Evolutionary conservation across 2,329 filamentous ascomycete species (phyloP).

Genomic region (Verticillium nonalfalfae): DNA sequence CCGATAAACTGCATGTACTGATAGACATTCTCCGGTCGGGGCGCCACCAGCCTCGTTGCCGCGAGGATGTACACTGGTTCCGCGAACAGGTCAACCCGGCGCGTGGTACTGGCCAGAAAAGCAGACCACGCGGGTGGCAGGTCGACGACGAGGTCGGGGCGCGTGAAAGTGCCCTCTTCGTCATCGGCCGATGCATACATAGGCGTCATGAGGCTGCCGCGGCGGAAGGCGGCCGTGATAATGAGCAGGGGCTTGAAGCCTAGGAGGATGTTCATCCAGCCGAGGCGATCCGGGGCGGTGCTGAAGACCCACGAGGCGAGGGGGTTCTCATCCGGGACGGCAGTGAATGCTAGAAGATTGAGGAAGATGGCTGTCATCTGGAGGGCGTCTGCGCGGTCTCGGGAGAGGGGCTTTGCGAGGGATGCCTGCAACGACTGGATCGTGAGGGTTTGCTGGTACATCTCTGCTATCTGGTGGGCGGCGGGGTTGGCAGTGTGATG

Average conservation of each 20-base stretch:
- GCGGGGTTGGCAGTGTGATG: conserved; percentile 3
- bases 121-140: conserved; percentile 11
- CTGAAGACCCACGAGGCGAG: conserved; percentile 15
- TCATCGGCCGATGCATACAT: conserved; percentile 11
- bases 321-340: conserved; percentile 7
- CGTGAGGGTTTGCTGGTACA: conserved; percentile 15
- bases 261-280: conserved; percentile 16
- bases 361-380: conserved; percentile 16
- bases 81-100: conserved; percentile 5
- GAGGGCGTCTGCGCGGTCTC: conserved; percentile 14
- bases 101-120: conserved; percentile 2
- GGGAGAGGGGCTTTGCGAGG: conserved; percentile 10
- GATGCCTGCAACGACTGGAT: conserved; percentile 14
- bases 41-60: conserved; percentile 5
- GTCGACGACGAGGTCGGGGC: conserved; percentile 5
- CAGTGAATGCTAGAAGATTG: conserved; percentile 15
- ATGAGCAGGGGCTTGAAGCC: conserved; percentile 15
- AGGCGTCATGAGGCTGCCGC: conserved; percentile 11
- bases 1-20: conserved; percentile 15
- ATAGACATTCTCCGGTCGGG: conserved; percentile 9
- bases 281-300: conserved; percentile 8
- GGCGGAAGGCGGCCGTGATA: conserved; percentile 11
- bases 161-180: conserved; percentile 6
- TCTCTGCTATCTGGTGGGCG: conserved; percentile 13
- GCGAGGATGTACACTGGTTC: conserved; percentile 9